A percentile compares a stretch with the other conserved stretches of the same genome.
Conservation (phyloP, 192 early-diverging fungal genomes). For the Lobulomyces angularis region DNA sequence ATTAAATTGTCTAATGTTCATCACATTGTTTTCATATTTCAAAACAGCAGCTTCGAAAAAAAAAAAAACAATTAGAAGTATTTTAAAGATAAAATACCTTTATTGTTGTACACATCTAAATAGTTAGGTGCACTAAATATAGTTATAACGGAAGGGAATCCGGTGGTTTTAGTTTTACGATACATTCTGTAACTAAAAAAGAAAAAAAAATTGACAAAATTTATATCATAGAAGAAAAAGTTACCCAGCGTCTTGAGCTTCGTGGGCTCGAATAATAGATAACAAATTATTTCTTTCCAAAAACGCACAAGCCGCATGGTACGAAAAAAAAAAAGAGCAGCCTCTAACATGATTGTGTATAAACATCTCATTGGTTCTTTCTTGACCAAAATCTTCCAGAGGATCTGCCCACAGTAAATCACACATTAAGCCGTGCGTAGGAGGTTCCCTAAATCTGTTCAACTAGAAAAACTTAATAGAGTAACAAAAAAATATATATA, state of each 20-base stretch:
- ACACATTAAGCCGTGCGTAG: constrained; percentile 19
- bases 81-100: not conserved
- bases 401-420: constrained; percentile 18
- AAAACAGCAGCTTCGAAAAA: constrained; percentile 38
- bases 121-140: constrained; percentile 30
- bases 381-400: constrained; percentile 11
- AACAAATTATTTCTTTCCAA: constrained; percentile 22
- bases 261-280: constrained; percentile 26
- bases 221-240: not conserved
- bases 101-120: constrained; percentile 15
- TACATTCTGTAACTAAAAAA: constrained; percentile 14
- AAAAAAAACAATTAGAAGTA: constrained; percentile 8
- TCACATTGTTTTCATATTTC: constrained; percentile 80
- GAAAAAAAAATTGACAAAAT: not conserved
- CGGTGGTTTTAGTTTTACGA: constrained; percentile 11
- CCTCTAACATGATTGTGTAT: constrained; percentile 16
- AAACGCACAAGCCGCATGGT: constrained; percentile 19
- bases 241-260: constrained; percentile 31
- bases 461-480: constrained; percentile 6
- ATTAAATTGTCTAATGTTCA: constrained; percentile 75
- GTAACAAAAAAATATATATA: constrained; percentile 2
- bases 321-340: constrained; percentile 17
- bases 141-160: constrained; percentile 18
- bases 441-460: constrained; percentile 17
- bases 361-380: constrained; percentile 9